These are phyloP conservation scores for Leishmania aethiopica DNA, from an alignment of 208 protist genomes.

Conservation along the genomic window DNA sequence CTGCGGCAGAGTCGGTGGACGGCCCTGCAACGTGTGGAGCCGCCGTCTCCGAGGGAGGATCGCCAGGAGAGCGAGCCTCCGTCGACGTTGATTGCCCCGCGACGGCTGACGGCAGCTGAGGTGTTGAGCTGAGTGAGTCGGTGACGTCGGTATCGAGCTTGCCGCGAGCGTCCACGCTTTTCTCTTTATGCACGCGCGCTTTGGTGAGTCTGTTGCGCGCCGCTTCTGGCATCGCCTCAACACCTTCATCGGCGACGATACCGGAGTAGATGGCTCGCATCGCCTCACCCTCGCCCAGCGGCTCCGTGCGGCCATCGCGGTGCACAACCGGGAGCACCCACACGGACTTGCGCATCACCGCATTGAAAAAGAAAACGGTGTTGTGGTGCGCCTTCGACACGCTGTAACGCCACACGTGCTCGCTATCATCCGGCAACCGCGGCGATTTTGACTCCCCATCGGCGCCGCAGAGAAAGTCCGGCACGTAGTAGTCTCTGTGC, in stretches of 20 bases:
- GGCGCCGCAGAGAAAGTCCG: conserved; percentile 25
- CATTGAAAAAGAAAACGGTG: conserved; percentile 73
- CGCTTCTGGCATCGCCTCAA: not conserved
- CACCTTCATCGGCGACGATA: not conserved
- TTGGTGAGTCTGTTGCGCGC: not conserved
- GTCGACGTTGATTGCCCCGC: not conserved
- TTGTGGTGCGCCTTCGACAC: conserved; percentile 54
- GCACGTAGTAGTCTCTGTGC: conserved; percentile 56
- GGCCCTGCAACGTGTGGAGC: not conserved
- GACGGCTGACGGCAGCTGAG: too few relatives aligned
- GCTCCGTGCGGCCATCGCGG: conserved; percentile 23
- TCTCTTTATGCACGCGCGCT: not conserved
- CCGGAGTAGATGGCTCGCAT: conserved; percentile 20
- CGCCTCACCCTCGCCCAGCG: conserved; percentile 26
- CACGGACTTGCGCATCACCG: conserved; percentile 32
- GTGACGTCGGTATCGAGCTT: not conserved
- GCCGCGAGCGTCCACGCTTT: not conserved
- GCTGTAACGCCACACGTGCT: conserved; percentile 59
- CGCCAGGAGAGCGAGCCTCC: not conserved
- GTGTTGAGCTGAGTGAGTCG: not conserved
- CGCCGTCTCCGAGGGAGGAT: not conserved
- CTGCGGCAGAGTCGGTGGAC: not conserved
- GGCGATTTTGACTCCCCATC: not conserved
- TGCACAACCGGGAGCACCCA: conserved; percentile 70
- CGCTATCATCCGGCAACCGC: conserved; percentile 12